phyloP scores from a whole-genome alignment of 2,329 filamentous ascomycete genomes.

The Cladophialophora carrionii region DNA sequence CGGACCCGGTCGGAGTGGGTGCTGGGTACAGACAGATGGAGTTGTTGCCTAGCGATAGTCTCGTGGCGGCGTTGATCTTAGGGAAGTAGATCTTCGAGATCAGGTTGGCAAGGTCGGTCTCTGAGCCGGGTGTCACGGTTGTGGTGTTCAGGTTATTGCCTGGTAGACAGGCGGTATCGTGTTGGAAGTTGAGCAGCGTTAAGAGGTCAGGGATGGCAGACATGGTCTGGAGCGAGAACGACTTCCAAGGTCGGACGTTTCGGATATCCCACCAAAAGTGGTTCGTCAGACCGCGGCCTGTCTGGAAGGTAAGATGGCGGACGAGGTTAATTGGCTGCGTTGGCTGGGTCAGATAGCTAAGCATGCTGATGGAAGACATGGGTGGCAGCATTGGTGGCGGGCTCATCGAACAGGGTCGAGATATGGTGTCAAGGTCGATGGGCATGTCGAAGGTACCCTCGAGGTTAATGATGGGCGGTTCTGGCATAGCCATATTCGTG shows the following conservation, averaged over 20 bases:
- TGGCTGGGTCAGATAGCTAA: slow-evolving; percentile 74
- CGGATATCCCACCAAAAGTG: slow-evolving; percentile 97
- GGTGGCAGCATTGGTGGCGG: slow-evolving; percentile 45
- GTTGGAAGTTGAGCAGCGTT: slow-evolving; percentile 70
- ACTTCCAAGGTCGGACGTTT: slow-evolving; percentile 79
- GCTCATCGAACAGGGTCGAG: slow-evolving; percentile 50
- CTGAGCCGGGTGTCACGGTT: slow-evolving; percentile 74
- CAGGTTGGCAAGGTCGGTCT: slow-evolving; percentile 73
- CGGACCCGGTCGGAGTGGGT: slow-evolving; percentile 43
- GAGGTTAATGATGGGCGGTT: slow-evolving; percentile 48
- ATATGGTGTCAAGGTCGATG: slow-evolving; percentile 37
- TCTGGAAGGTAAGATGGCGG: slow-evolving; percentile 71
- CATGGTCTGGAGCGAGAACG: slow-evolving; percentile 75
- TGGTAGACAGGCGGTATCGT: slow-evolving; percentile 65
- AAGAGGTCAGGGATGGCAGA: slow-evolving; percentile 72
- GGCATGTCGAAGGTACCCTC: slow-evolving; percentile 38
- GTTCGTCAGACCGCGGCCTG: slow-evolving; percentile 68
- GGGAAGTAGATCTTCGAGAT: slow-evolving; percentile 78
- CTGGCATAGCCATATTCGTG: slow-evolving; percentile 39
- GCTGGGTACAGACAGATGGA: slow-evolving; percentile 54
- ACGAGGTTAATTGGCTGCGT: slow-evolving; percentile 85
- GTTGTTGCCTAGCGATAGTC: slow-evolving; percentile 71
- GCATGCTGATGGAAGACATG: slow-evolving; percentile 65
- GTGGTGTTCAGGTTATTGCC: slow-evolving; percentile 47
- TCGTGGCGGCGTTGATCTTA: slow-evolving; percentile 83